Evolutionary conservation across 2,329 filamentous ascomycete species (phyloP).

Genomic region (Hypoxylon sp.): DNA sequence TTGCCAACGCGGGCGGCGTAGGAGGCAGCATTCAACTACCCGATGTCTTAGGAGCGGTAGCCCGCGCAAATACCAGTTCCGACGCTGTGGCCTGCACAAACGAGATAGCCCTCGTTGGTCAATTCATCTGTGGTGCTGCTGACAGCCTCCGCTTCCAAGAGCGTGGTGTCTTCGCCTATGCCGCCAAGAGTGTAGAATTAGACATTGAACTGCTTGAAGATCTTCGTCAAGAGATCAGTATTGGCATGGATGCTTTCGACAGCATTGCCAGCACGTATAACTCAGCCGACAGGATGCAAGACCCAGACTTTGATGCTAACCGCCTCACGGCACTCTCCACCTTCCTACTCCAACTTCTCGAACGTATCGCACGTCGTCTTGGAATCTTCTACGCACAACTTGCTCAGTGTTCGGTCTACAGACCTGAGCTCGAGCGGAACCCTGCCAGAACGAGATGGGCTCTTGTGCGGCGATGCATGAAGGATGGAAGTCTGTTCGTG

Average conservation of each 20-base stretch:
- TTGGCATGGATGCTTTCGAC: slow-evolving; percentile 64
- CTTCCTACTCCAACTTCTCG: slow-evolving; percentile 61
- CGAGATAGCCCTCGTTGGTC: slow-evolving; percentile 59
- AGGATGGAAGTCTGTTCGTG: slow-evolving; percentile 62
- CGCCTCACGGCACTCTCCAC: slow-evolving; percentile 52
- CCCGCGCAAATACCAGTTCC: slow-evolving; percentile 53
- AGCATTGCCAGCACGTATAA: slow-evolving; percentile 45
- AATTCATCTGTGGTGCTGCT: slow-evolving; percentile 57
- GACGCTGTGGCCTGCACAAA: slow-evolving; percentile 57
- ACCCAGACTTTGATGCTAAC: slow-evolving; percentile 50
- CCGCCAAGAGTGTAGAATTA: slow-evolving; percentile 57
- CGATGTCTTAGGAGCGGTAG: slow-evolving; percentile 55
- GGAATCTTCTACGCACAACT: slow-evolving; percentile 62
- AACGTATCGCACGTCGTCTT: slow-evolving; percentile 61
- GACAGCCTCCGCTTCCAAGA: slow-evolving; percentile 58
- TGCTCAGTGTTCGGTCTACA: slow-evolving; percentile 58
- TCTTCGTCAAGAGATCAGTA: slow-evolving; percentile 60
- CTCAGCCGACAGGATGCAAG: slow-evolving; percentile 47
- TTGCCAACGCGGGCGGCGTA: slow-evolving; percentile 52
- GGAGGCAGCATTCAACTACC: slow-evolving; percentile 51
- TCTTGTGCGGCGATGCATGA: slow-evolving; percentile 56
- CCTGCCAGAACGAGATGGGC: slow-evolving; percentile 62
- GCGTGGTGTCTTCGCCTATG: slow-evolving; percentile 60
- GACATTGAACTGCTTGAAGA: slow-evolving; percentile 64
- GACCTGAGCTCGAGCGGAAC: slow-evolving; percentile 60